Conservation (phyloP, 1,139 yeast species). For the Yamadazyma dendronema region DNA sequence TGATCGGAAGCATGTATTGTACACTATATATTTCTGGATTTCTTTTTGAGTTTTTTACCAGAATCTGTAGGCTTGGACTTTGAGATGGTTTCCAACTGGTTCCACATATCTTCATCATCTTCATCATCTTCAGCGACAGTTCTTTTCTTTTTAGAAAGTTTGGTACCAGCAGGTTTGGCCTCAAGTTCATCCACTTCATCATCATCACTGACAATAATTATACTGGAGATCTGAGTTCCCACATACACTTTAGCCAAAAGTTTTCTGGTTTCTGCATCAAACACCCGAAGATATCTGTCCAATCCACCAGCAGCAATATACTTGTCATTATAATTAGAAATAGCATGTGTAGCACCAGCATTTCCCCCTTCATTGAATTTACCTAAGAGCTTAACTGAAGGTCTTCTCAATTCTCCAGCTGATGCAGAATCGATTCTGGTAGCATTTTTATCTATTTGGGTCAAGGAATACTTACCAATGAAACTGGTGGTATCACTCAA, state of each 20-base stretch:
- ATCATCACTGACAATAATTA: slow-evolving; percentile 50
- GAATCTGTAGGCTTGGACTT: slow-evolving; percentile 7
- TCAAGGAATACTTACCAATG: slow-evolving; percentile 52
- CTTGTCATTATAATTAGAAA: slow-evolving; percentile 22
- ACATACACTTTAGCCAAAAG: slow-evolving; percentile 69
- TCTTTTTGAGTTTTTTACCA: slow-evolving; percentile 7
- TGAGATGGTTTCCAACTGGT: slow-evolving; percentile 30
- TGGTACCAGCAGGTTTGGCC: slow-evolving; percentile 16
- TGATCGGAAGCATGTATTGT: no score
- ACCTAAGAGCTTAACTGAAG: slow-evolving; percentile 40
- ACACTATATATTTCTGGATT: slow-evolving; percentile 6
- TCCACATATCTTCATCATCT: slow-evolving; percentile 38
- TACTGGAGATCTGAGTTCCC: slow-evolving; percentile 68
- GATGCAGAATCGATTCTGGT: slow-evolving; percentile 41
- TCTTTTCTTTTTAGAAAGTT: slow-evolving; percentile 22
- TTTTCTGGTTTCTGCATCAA: slow-evolving; percentile 56
- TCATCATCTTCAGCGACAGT: slow-evolving; percentile 14
- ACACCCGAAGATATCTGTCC: slow-evolving; percentile 82
- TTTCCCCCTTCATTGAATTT: slow-evolving; percentile 44
- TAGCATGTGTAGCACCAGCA: slow-evolving; percentile 45
- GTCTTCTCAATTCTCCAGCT: slow-evolving; percentile 40
- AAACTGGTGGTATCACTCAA: slow-evolving; percentile 57
- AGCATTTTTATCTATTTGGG: slow-evolving; percentile 37
- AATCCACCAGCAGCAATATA: slow-evolving; percentile 68
- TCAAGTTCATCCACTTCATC: slow-evolving; percentile 25